Evolutionary conservation across 495 filamentous ascomycete species (phyloP).

Genomic region (Penicillium lividum): DNA sequence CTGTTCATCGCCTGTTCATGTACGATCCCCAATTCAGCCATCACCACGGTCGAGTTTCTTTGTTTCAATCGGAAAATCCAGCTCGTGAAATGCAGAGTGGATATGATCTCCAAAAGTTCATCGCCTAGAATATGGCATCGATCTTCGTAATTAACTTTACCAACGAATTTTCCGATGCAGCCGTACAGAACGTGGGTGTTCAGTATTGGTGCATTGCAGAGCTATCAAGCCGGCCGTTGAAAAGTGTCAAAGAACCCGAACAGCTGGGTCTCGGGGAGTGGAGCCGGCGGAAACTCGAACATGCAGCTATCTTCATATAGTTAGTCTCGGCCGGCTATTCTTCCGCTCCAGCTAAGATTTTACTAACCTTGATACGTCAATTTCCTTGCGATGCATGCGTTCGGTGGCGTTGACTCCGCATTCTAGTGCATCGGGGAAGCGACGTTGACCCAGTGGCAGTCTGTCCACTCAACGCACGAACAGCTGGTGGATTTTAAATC

Average conservation of each 20-base stretch:
- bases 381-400: no score
- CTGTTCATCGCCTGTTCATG: background rate
- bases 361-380: no score
- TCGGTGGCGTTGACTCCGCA: no score
- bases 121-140: background rate
- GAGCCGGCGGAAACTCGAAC: background rate
- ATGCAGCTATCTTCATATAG: background rate
- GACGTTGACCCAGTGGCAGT: no score
- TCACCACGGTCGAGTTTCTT: background rate
- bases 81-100: background rate
- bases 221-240: background rate
- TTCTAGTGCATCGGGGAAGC: no score
- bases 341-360: no score
- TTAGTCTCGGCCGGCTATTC: background rate
- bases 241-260: background rate
- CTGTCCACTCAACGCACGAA: no score
- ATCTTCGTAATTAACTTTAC: background rate
- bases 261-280: background rate
- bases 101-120: background rate
- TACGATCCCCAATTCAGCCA: background rate
- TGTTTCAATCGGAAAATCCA: background rate
- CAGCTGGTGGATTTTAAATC: no score
- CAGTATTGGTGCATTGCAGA: background rate
- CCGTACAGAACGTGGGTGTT: background rate
- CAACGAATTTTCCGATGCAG: background rate